A percentile compares a stretch with the other conserved stretches of the same genome.
phyloP scores from a whole-genome alignment of 2,329 filamentous ascomycete species.

The Alternaria consortialis region DNA sequence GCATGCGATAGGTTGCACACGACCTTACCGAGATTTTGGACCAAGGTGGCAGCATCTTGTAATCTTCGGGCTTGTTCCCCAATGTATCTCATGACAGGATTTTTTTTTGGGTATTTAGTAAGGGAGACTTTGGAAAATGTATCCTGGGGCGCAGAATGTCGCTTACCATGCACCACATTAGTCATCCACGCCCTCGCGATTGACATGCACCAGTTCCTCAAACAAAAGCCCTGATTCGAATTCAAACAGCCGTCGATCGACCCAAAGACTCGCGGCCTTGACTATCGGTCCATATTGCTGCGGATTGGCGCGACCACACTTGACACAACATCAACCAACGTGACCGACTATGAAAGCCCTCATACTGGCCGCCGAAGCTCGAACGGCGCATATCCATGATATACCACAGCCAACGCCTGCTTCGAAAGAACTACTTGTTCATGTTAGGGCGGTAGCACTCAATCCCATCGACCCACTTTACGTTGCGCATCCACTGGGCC shows the following conservation, averaged over 20 bases:
- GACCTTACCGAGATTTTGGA: neutral
- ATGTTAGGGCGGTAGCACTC: slow-evolving; percentile 39
- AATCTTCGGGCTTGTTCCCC: neutral
- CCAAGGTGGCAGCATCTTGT: neutral
- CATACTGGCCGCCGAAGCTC: slow-evolving; percentile 26
- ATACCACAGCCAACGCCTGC: slow-evolving; percentile 18
- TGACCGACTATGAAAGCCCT: slow-evolving; percentile 30
- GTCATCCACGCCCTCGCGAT: neutral
- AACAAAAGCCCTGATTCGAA: neutral
- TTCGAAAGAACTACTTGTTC: slow-evolving; percentile 32
- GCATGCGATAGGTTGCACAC: neutral
- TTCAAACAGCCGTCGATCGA: neutral
- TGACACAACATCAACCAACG: neutral
- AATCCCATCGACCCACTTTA: slow-evolving; percentile 50
- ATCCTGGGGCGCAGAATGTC: neutral
- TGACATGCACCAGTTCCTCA: neutral
- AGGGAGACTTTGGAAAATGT: neutral
- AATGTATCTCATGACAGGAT: neutral
- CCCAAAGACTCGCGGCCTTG: neutral
- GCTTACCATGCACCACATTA: neutral
- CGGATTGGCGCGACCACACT: neutral
- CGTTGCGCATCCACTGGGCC: slow-evolving; percentile 46
- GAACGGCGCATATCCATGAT: slow-evolving; percentile 18
- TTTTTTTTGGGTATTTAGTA: neutral
- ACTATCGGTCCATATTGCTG: neutral